Conservation (phyloP, 306 rosid genomes). For the Aeschynomene evenia region DNA sequence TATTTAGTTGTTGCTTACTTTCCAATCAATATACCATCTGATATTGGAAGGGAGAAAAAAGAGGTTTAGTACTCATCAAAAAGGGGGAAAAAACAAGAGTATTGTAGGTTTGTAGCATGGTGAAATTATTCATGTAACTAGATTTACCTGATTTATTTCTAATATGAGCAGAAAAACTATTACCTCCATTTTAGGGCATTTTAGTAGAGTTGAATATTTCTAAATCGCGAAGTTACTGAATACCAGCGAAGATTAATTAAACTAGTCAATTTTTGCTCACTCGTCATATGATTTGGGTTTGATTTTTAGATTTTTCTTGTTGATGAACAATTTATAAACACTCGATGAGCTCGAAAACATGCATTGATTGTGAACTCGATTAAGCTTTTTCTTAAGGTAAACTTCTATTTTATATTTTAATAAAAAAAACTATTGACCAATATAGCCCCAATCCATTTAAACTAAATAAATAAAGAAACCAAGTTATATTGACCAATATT, state of each 20-base stretch:
- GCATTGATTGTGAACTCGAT: too few relatives aligned
- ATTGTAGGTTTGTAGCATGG: constrained; percentile 12
- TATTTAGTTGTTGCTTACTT: constrained; percentile 6
- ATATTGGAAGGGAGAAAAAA: constrained; percentile 25
- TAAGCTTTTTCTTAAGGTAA: too few relatives aligned
- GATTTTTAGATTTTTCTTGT: too few relatives aligned
- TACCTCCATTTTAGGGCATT: neutral
- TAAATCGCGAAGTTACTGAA: neutral
- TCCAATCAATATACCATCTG: neutral
- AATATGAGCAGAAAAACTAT: neutral
- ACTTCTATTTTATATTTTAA: too few relatives aligned
- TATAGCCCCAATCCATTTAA: neutral
- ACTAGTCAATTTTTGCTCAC: too few relatives aligned
- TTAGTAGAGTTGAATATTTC: neutral
- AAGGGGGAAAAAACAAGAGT: neutral
- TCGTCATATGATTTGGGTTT: too few relatives aligned
- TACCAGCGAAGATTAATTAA: too few relatives aligned
- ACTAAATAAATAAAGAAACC: constrained; percentile 18
- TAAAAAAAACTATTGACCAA: too few relatives aligned
- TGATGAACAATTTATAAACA: too few relatives aligned
- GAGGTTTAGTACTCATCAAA: neutral
- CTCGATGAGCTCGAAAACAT: too few relatives aligned
- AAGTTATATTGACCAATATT: neutral
- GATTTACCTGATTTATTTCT: neutral
- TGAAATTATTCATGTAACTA: constrained; percentile 5